These are phyloP conservation scores for Spiromastix sp. DNA, from an alignment of 2,329 filamentous ascomycete genomes.

Conservation along the genomic window DNA sequence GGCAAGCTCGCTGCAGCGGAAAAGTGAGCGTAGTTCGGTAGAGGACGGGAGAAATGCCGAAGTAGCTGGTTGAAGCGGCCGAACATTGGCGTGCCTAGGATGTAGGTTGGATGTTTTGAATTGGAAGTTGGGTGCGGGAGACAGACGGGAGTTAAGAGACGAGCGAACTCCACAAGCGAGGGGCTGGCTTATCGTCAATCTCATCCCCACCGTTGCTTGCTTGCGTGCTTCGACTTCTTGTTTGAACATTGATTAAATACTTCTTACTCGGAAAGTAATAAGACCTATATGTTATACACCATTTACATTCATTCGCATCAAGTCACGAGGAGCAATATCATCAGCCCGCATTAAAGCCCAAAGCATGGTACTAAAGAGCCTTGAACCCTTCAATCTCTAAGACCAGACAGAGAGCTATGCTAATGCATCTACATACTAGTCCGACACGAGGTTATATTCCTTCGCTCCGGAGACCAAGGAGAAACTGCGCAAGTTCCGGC, in stretches of 20 bases:
- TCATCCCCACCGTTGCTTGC: not conserved
- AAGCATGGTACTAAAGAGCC: too few species aligned
- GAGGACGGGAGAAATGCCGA: constrained; percentile 57
- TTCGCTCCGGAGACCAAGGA: constrained; percentile 87
- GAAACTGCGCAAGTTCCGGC: constrained; percentile 85
- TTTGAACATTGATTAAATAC: too few species aligned
- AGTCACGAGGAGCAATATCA: too few species aligned
- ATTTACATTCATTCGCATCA: too few species aligned
- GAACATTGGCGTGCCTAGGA: constrained; percentile 50
- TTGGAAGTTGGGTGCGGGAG: not conserved
- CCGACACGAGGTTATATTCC: constrained; percentile 82
- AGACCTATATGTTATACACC: too few species aligned
- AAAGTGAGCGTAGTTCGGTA: constrained; percentile 46
- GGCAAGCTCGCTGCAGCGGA: constrained; percentile 27
- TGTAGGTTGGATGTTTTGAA: constrained; percentile 1
- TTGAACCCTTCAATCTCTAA: too few species aligned
- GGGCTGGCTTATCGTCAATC: not conserved
- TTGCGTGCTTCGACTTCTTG: too few species aligned
- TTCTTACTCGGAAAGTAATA: too few species aligned
- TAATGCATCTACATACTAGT: constrained; percentile 37
- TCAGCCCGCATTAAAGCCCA: too few species aligned
- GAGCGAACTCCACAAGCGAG: not conserved
- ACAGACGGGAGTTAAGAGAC: not conserved
- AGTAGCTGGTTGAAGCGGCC: constrained; percentile 62
- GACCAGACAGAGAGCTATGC: not conserved